Evolutionary conservation across 805 yeast species (phyloP).

Genomic region (Teunomyces cretensis): DNA sequence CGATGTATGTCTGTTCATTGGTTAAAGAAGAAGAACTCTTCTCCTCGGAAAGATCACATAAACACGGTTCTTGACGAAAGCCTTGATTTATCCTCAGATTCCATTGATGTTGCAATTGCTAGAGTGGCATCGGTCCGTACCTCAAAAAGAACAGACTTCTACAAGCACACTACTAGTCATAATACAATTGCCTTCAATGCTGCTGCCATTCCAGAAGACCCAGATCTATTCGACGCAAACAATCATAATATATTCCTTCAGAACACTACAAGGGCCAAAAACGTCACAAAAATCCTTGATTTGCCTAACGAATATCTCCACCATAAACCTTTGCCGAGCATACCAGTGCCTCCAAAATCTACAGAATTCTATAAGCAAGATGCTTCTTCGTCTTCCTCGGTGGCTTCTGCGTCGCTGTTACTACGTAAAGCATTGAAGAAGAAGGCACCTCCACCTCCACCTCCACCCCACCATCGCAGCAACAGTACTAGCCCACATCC

Average conservation of each 20-base stretch:
- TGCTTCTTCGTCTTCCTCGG: constrained; percentile 17
- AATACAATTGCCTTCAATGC: constrained; percentile 13
- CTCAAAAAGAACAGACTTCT: constrained; percentile 33
- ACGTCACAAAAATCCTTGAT: constrained; percentile 23
- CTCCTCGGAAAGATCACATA: background rate
- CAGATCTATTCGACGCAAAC: constrained; percentile 17
- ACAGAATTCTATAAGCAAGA: constrained; percentile 7
- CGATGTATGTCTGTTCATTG: constrained; percentile 36
- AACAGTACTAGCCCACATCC: background rate
- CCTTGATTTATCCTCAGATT: constrained; percentile 16
- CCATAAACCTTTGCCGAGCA: constrained; percentile 20
- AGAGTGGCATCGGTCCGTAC: constrained; percentile 38
- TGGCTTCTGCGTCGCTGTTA: constrained; percentile 18
- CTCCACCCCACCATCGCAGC: constrained; percentile 15
- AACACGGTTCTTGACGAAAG: constrained; percentile 2
- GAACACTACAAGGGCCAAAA: constrained; percentile 1
- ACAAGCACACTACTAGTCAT: constrained; percentile 32
- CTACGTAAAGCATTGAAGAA: constrained; percentile 31
- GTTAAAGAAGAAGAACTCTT: constrained; percentile 14
- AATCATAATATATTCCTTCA: constrained; percentile 29
- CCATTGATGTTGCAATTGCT: constrained; percentile 24
- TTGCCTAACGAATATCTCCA: constrained; percentile 33
- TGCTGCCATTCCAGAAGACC: background rate
- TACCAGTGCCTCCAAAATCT: constrained; percentile 9
- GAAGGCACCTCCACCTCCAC: constrained; percentile 44